phyloP scores from a whole-genome alignment of 108 stramenopile species.

The Mayamaea pseudoterrestris region DNA sequence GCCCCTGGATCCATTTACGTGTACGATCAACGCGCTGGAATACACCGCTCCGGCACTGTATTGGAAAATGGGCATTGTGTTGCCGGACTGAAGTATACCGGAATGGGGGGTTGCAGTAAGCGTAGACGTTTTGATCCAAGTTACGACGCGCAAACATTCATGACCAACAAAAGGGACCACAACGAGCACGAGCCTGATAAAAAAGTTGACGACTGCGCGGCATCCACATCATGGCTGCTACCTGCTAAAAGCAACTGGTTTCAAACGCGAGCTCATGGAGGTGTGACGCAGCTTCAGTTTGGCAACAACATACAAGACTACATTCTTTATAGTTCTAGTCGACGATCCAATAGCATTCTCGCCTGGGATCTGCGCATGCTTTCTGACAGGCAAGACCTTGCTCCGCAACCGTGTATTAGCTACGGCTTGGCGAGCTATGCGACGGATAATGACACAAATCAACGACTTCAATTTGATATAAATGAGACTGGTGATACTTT shows the following conservation, averaged over 20 bases:
- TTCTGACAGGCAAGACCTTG: conserved; percentile 14
- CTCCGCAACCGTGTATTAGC: conserved; percentile 16
- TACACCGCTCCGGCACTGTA: conserved; percentile 24
- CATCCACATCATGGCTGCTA: conserved; percentile 26
- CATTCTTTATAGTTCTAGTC: conserved; percentile 46
- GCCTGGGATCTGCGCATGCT: conserved; percentile 75
- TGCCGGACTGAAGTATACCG: conserved; percentile 57
- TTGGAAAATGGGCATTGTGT: conserved; percentile 38
- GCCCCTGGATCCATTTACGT: conserved; percentile 79
- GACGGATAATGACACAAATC: conserved; percentile 63
- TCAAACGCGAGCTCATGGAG: conserved; percentile 48
- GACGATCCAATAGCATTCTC: conserved; percentile 57
- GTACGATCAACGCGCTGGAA: conserved; percentile 49
- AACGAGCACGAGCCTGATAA: conserved; percentile 6
- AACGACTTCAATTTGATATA: conserved; percentile 57
- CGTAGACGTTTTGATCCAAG: conserved; percentile 26
- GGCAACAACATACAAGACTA: conserved; percentile 20
- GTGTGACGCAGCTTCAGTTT: conserved; percentile 70
- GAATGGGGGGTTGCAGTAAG: conserved; percentile 44
- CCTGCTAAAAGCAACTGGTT: conserved; percentile 61
- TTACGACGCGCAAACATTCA: conserved; percentile 6
- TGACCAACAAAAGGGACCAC: too few relatives aligned
- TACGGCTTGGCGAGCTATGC: conserved; percentile 50
- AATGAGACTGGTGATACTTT: conserved; percentile 23
- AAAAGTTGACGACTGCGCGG: too few relatives aligned